Percentiles rank a stretch among this genome's conserved stretches.
phyloP scores from a whole-genome alignment of 441 rosid species.

The Mallotus japonicus region DNA sequence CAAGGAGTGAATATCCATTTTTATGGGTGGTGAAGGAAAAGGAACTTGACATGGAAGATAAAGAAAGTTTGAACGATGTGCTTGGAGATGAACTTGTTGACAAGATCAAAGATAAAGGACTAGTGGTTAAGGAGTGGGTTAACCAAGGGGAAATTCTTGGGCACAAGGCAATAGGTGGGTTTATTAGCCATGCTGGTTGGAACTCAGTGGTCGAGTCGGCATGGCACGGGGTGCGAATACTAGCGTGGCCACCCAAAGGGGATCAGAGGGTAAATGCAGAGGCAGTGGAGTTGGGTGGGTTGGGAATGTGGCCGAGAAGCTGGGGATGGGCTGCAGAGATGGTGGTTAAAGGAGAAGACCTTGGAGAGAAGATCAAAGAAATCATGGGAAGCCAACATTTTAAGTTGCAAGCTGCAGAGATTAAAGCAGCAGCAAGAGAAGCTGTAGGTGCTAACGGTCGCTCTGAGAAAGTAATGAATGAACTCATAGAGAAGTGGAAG shows the following conservation, averaged over 20 bases:
- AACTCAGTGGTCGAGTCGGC: constrained; percentile 39
- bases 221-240: constrained; percentile 32
- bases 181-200: constrained; percentile 46
- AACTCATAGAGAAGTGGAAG: constrained; percentile 9
- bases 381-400: constrained; percentile 26
- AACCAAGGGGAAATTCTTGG: constrained; percentile 32
- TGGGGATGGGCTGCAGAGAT: constrained; percentile 34
- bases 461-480: constrained; percentile 5
- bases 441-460: constrained; percentile 14
- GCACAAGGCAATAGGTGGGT: constrained; percentile 31
- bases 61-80: constrained; percentile 19
- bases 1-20: constrained; percentile 26
- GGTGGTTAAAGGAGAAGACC: constrained; percentile 26
- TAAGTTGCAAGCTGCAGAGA: constrained; percentile 17
- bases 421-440: constrained; percentile 27
- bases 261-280: constrained; percentile 39
- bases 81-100: constrained; percentile 26
- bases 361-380: constrained; percentile 21
- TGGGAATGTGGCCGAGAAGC: constrained; percentile 26
- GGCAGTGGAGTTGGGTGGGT: constrained; percentile 31
- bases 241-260: constrained; percentile 36
- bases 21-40: constrained; percentile 34
- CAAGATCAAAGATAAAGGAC: constrained; percentile 24
- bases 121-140: constrained; percentile 33
- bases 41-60: constrained; percentile 32